Evolutionary conservation across 495 filamentous ascomycete genomes (phyloP), one percentile per base, ranked within the genome.

Genomic region (Lasiosphaeris hirsuta): DNA sequence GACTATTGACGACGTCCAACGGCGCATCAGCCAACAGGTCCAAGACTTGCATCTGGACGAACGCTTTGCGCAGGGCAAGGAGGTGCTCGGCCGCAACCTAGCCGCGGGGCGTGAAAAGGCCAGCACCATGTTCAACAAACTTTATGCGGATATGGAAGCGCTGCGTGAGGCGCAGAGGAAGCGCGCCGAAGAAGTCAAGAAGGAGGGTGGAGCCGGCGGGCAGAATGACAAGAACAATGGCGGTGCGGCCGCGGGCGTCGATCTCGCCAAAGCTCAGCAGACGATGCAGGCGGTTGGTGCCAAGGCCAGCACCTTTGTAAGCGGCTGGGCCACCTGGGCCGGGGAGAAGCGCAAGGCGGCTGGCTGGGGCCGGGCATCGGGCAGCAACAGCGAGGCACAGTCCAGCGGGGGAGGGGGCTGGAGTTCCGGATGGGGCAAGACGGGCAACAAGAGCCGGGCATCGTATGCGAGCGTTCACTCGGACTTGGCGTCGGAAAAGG

Each of bases 271-370:
- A 61, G 84, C 87, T 0, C 88, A 90, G 70, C 83, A 86, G 46
- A 80, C 86, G 5, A 81, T 85, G 11, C 80, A 78, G 54, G 84
- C 84, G 1, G 89, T 88, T 0, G 75, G 86, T 9, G 81, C 85
- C 60, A 87, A 86, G 59, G 93, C 93, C 9, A 82, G 90, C 14
- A 88, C 93, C 5, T 98, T 96, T 63, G 78, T 98, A 46, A 92
- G 87, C 48, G 95, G 90, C 23, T 97, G 95, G 95, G 86, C 92
- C n/a, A 75, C 84, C 2, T 98, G 94, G 94, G 93, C 93, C 6
- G 85, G 84, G 33, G 92, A 98, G 72, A 96, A 95, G 74, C 78
- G 87, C 46, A 90, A 88, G 65, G 76, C 72, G 60, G 78, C 73
- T 39, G 80, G 83, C 7, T 83, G 82, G 77, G 78, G 75, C 45